phyloP scores from a whole-genome alignment of 2,329 filamentous ascomycete species.

The Pezicula neosporulosa region DNA sequence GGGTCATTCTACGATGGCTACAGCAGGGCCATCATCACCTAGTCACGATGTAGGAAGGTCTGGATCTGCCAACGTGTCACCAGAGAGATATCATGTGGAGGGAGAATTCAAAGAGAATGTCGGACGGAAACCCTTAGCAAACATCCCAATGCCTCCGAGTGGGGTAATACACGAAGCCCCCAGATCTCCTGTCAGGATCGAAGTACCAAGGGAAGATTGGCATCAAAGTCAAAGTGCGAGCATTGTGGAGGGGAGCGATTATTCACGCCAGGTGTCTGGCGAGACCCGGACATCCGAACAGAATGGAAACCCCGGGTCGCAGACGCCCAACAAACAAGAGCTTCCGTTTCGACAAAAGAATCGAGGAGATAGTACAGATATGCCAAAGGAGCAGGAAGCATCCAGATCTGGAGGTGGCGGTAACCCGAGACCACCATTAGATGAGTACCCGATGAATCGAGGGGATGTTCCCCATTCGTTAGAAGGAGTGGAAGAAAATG shows the following conservation, averaged over 20 bases:
- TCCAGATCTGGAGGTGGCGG: constrained; percentile 22
- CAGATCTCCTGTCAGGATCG: constrained; percentile 53
- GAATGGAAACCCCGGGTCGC: constrained; percentile 4
- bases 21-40: background rate
- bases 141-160: constrained; percentile 18
- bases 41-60: background rate
- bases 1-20: background rate
- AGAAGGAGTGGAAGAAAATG: constrained; percentile 18
- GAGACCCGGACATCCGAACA: constrained; percentile 12
- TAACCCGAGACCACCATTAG: constrained; percentile 17
- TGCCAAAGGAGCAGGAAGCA: constrained; percentile 6
- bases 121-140: constrained; percentile 16
- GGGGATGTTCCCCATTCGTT: constrained; percentile 5
- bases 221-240: constrained; percentile 46
- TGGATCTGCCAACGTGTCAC: background rate
- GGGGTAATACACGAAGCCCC: constrained; percentile 45
- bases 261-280: constrained; percentile 10
- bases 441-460: constrained; percentile 11
- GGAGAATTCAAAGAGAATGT: constrained; percentile 21
- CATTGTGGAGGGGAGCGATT: constrained; percentile 37
- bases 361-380: constrained; percentile 1
- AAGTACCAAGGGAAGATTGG: constrained; percentile 51
- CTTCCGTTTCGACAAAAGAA: background rate
- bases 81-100: constrained; percentile 4
- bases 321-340: constrained; percentile 15